Percentiles rank a stretch among this genome's conserved stretches.
phyloP scores from a whole-genome alignment of 2,329 filamentous ascomycete species.

The Diaporthe eres region DNA sequence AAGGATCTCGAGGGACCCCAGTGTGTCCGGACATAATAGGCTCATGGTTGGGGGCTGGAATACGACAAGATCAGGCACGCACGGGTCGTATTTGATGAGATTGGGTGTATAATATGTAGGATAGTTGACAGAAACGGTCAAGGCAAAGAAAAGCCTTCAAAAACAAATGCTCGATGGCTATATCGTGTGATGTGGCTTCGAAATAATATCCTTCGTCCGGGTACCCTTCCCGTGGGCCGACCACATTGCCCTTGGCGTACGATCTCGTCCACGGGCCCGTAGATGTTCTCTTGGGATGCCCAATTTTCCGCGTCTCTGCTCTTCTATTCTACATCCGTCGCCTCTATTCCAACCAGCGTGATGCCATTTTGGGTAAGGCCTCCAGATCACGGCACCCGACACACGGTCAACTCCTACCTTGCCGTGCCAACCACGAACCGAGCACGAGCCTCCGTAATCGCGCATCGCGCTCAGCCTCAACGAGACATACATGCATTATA shows the following conservation, averaged over 20 bases:
- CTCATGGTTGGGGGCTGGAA: neutral
- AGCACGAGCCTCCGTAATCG: neutral
- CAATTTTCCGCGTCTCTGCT: neutral
- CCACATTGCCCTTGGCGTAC: too few relatives aligned
- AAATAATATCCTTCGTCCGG: neutral
- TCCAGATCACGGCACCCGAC: neutral
- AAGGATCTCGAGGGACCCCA: neutral
- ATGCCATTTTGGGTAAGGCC: neutral
- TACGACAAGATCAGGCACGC: neutral
- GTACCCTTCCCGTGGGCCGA: neutral
- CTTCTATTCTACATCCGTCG: too few relatives aligned
- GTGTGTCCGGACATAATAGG: neutral
- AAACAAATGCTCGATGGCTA: too few relatives aligned
- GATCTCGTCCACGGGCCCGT: neutral
- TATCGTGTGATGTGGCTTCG: slow-evolving; percentile 13
- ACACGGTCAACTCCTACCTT: neutral
- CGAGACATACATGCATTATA: slow-evolving; percentile 9
- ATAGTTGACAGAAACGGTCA: neutral
- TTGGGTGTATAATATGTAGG: neutral
- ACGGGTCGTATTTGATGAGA: neutral
- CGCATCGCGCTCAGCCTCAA: neutral
- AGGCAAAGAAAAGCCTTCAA: neutral
- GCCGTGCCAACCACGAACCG: too few relatives aligned
- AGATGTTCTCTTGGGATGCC: neutral
- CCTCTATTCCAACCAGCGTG: neutral